These are phyloP conservation scores for Thielaviopsis euricoi DNA, from an alignment of 2,329 filamentous ascomycete genomes.

Conservation along the genomic window DNA sequence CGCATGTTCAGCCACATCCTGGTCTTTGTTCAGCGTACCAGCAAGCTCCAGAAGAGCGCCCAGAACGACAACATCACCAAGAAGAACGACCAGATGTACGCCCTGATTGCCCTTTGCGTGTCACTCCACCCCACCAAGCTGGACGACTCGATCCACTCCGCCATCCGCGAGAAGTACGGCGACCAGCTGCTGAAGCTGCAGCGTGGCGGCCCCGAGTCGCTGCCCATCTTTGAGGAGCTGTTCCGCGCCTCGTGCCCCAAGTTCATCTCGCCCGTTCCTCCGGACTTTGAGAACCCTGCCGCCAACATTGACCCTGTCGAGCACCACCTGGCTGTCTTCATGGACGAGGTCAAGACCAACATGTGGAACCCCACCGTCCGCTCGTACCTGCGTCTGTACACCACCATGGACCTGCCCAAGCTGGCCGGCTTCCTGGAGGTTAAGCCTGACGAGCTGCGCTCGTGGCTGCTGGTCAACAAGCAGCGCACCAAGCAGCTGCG, in stretches of 20 bases:
- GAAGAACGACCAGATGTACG: conserved; percentile 99
- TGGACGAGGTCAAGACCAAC: conserved; percentile 99
- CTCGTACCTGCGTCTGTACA: conserved; percentile 97
- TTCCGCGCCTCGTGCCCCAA: conserved; percentile 97
- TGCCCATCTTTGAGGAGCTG: conserved; percentile 95
- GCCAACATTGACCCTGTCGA: conserved; percentile 93
- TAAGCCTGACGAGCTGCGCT: conserved; percentile 85
- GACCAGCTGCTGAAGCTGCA: conserved; percentile 96
- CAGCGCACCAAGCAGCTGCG: conserved; percentile 92
- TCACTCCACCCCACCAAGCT: conserved; percentile 93
- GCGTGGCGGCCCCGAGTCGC: conserved; percentile 83
- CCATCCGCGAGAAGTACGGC: conserved; percentile 95
- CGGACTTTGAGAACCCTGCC: conserved; percentile 93
- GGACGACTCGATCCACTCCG: conserved; percentile 97
- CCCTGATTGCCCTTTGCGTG: conserved; percentile 94
- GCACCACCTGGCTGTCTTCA: conserved; percentile 94
- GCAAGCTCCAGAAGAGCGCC: conserved; percentile 99
- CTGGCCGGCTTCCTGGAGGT: conserved; percentile 94
- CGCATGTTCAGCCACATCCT: conserved; percentile 99
- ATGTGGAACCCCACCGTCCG: conserved; percentile 96
- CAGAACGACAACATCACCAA: conserved; percentile 98
- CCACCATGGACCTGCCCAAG: conserved; percentile 98
- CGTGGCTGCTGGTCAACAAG: conserved; percentile 94
- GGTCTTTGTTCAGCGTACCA: conserved; percentile 94
- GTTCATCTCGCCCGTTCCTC: conserved; percentile 94